These are phyloP conservation scores for Tricholomella constricta DNA, from an alignment of 768 basidiomycete genomes.

Conservation along the genomic window DNA sequence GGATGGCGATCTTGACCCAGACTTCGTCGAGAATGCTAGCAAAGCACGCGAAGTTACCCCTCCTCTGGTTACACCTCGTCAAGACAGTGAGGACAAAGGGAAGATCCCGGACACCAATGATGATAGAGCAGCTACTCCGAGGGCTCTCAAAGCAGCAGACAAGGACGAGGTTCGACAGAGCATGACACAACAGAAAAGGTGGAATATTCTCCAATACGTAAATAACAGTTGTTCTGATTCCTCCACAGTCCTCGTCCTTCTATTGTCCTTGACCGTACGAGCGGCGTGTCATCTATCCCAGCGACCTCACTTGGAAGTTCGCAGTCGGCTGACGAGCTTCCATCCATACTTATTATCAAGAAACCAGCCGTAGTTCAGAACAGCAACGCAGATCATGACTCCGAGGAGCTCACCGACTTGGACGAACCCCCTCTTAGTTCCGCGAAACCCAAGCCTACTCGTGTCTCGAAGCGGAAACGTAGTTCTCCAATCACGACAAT, in stretches of 20 bases:
- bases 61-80: background rate
- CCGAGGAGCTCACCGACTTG: background rate
- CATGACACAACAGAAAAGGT: slow-evolving; percentile 10
- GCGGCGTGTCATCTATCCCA: background rate
- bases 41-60: background rate
- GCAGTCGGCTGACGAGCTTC: slow-evolving; percentile 23
- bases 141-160: background rate
- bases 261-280: slow-evolving; percentile 2
- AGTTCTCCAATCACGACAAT: slow-evolving; percentile 9
- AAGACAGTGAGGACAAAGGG: background rate
- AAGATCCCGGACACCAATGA: background rate
- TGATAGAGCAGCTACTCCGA: background rate
- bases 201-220: background rate
- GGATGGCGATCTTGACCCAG: slow-evolving; percentile 38
- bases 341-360: slow-evolving; percentile 32
- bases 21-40: slow-evolving; percentile 23
- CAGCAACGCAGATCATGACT: background rate
- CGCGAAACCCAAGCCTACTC: slow-evolving; percentile 8
- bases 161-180: background rate
- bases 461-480: slow-evolving; percentile 24
- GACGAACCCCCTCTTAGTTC: slow-evolving; percentile 6
- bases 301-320: slow-evolving; percentile 2
- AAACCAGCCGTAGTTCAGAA: slow-evolving; percentile 2
- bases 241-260: slow-evolving; percentile 10
- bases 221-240: background rate